Conservation (phyloP, 306 rosid species). For the Abrus pulchellus region DNA sequence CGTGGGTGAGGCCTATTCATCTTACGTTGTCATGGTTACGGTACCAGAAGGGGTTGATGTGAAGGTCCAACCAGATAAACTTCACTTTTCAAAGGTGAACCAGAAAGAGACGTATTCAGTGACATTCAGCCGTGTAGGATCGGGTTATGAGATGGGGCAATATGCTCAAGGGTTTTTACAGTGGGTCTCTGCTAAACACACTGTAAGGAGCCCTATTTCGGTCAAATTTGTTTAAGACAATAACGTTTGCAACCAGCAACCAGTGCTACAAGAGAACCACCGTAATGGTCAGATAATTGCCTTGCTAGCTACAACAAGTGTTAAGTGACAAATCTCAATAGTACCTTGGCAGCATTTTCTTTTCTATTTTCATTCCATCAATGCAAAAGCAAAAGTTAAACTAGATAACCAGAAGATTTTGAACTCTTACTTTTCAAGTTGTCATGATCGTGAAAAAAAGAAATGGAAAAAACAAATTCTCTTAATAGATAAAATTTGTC, state of each 20-base stretch:
- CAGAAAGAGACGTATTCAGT: slow-evolving; percentile 65
- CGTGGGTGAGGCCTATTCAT: slow-evolving; percentile 68
- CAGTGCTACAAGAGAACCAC: slow-evolving; percentile 35
- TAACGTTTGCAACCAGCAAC: slow-evolving; percentile 40
- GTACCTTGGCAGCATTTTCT: background rate
- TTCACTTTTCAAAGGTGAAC: slow-evolving; percentile 65
- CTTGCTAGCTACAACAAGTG: slow-evolving; percentile 10
- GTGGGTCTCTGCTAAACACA: slow-evolving; percentile 61
- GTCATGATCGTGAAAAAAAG: background rate
- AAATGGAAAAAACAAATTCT: background rate
- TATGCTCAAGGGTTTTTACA: slow-evolving; percentile 66
- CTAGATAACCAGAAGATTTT: background rate
- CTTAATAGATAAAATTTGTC: background rate
- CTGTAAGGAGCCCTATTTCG: slow-evolving; percentile 66
- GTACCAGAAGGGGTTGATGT: slow-evolving; percentile 71
- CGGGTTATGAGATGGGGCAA: slow-evolving; percentile 39
- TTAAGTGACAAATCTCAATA: background rate
- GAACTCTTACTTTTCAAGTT: background rate
- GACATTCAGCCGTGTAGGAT: slow-evolving; percentile 54
- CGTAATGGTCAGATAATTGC: slow-evolving; percentile 28
- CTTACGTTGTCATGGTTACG: slow-evolving; percentile 50
- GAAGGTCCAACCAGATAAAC: slow-evolving; percentile 58
- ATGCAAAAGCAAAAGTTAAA: slow-evolving; percentile 21
- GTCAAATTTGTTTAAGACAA: slow-evolving; percentile 49
- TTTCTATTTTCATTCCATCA: slow-evolving; percentile 26